Base-by-base conservation (phyloP, 2,329 filamentous ascomycete species). In the Beauveria australis region DNA sequence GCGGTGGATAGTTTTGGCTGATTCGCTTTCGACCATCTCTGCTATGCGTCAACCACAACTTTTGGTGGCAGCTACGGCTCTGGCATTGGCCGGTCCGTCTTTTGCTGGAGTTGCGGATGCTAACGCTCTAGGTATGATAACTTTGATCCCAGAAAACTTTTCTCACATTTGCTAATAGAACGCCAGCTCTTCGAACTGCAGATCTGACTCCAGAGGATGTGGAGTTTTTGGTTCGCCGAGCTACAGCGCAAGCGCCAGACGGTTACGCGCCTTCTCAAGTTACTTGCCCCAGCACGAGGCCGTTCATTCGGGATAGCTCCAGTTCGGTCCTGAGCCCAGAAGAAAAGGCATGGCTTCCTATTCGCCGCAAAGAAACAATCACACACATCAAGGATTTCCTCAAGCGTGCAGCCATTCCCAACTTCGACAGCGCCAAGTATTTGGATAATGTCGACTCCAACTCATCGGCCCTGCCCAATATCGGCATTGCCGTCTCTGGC, bases 401-500 rank as follows among this genome's bases (percentile, higher is more conserved):
- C 56, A 77, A 77, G 19, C 83, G 89, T 61, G 79, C 90, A 68
- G 85, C 85, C 67, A 92, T 97, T 64, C 75, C 82, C n/a, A 85
- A 82, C 62, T 93, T 97, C 63, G 87, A 96, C 73, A 87, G 86
- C n/a, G 78, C 78, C 1, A 71, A 75, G 1, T 97, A 94, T 71
- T 85, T 97, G 67, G 57, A 65, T 22, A 62, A 72, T 61, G 73
- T 64, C 28, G 68, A 72, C 58, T 67, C 37, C 8, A 61, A 73
- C 52, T 55, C 66, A 7, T 70, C 66, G 0, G 73, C 75, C 28
- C 72, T 80, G 63, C 80, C 80, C 57, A 81, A 79, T 66, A 86
- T 96, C 63, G 91, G 80, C 18, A 83, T 96, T 64, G 89, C 91
- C 12, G 78, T 89, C 49, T 94, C 90, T 0, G 91, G 91, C 14